A percentile compares a stretch with the other conserved stretches of the same genome.
Conservation (phyloP, 2,329 filamentous ascomycete genomes). For the Coniella lustricola region DNA sequence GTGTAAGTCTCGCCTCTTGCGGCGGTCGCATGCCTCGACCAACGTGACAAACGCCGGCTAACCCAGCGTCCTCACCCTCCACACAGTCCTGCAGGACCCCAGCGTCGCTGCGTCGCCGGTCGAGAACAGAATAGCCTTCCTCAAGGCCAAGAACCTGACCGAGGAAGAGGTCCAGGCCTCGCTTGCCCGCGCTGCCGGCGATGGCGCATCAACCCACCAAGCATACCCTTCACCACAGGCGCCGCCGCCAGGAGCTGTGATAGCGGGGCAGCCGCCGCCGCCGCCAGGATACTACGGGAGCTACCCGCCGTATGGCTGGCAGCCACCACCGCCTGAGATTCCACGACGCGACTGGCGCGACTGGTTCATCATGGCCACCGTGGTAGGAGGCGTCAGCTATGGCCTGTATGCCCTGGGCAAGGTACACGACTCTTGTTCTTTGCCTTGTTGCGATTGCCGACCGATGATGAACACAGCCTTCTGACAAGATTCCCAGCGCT, state of each 20-base stretch:
- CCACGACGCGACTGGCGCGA: slow-evolving; percentile 92
- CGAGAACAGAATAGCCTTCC: slow-evolving; percentile 86
- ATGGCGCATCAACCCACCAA: slow-evolving; percentile 35
- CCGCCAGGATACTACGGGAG: slow-evolving; percentile 37
- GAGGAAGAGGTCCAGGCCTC: slow-evolving; percentile 89
- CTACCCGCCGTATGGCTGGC: slow-evolving; percentile 48
- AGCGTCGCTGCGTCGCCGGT: slow-evolving; percentile 83
- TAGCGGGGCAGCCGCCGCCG: slow-evolving; percentile 31
- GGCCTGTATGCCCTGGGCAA: slow-evolving; percentile 83
- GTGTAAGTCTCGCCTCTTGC: slow-evolving; percentile 29
- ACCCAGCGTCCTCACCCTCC: too few species aligned
- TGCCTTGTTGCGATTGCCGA: too few species aligned
- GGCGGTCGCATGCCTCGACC: background rate
- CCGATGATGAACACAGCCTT: background rate
- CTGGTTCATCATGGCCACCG: slow-evolving; percentile 99
- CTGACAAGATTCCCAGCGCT: slow-evolving; percentile 55
- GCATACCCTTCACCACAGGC: background rate
- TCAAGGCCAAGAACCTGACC: slow-evolving; percentile 94
- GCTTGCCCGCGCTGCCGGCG: slow-evolving; percentile 65
- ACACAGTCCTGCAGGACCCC: slow-evolving; percentile 85
- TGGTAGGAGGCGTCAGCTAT: slow-evolving; percentile 83
- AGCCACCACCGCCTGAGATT: slow-evolving; percentile 46
- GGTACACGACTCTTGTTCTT: slow-evolving; percentile 39
- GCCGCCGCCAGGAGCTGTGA: slow-evolving; percentile 32
- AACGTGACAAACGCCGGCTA: slow-evolving; percentile 1